phyloP scores from a whole-genome alignment of 345 rosid genomes.

The Mallotus nudiflorus region DNA sequence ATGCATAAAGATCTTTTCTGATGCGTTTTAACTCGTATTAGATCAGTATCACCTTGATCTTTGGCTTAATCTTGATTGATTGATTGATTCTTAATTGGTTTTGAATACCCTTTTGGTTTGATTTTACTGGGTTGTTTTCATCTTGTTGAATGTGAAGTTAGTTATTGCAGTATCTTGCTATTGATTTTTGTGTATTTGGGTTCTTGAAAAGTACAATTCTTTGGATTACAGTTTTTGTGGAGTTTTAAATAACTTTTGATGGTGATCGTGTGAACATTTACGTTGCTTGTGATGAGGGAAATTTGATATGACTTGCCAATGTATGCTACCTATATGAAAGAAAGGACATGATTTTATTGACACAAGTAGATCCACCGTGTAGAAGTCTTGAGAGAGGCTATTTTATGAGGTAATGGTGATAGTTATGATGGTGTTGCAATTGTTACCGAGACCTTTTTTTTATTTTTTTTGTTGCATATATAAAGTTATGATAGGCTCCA shows the following conservation, averaged over 20 bases:
- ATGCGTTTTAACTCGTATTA: neutral
- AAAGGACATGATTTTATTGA: neutral
- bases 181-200: neutral
- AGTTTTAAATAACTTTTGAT: neutral
- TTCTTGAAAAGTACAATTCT: neutral
- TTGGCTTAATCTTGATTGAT: too few relatives aligned
- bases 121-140: neutral
- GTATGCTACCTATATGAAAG: too few relatives aligned
- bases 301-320: too few relatives aligned
- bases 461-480: too few relatives aligned
- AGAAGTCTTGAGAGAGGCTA: neutral
- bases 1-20: neutral
- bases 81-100: neutral
- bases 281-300: too few relatives aligned
- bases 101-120: too few relatives aligned
- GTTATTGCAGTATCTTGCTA: neutral
- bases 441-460: neutral
- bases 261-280: too few relatives aligned
- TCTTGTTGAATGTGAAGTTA: neutral
- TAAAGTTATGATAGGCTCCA: too few relatives aligned
- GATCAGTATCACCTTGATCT: too few relatives aligned
- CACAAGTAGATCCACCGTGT: neutral
- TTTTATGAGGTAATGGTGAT: neutral
- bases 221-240: neutral
- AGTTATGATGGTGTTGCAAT: neutral